Percentiles rank a stretch among this genome's conserved stretches.
Conservation (phyloP, 73 alveolate species). For the Effrenium voratum region DNA sequence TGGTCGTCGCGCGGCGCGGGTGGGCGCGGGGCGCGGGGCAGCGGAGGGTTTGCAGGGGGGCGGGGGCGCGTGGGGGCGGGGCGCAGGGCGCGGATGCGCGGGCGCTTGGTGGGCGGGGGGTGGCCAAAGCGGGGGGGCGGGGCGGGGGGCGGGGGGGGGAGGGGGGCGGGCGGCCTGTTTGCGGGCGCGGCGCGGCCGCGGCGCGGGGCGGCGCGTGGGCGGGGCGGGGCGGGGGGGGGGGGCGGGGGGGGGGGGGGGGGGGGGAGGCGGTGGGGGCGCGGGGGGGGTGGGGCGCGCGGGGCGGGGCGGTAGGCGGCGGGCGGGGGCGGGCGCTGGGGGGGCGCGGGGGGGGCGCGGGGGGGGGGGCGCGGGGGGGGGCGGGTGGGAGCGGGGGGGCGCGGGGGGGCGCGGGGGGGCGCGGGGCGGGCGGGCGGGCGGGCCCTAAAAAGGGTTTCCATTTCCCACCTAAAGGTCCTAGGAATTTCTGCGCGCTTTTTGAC, state of each 20-base stretch:
- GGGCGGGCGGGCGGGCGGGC: too few relatives aligned
- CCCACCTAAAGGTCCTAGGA: too few relatives aligned
- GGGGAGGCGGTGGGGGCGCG: not conserved
- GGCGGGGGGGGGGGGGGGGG: not conserved
- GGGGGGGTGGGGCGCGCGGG: not conserved
- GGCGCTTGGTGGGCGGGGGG: not conserved
- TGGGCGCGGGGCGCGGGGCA: too few relatives aligned
- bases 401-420: too few relatives aligned
- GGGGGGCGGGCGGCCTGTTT: not conserved
- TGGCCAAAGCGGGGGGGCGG: not conserved
- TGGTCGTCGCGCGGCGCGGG: too few relatives aligned
- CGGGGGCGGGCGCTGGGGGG: not conserved
- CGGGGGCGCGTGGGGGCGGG: not conserved
- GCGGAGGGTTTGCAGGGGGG: not conserved
- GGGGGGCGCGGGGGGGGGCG: not conserved
- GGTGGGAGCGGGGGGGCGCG: not conserved
- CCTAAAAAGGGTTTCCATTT: too few relatives aligned
- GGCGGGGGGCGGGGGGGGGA: not conserved
- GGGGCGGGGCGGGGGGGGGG: not conserved
- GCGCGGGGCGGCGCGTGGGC: not conserved
- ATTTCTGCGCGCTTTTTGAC: too few relatives aligned
- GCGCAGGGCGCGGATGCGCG: slow-evolving; percentile 3
- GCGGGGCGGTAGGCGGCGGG: too few relatives aligned
- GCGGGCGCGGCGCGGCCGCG: not conserved
- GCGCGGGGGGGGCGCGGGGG: not conserved